phyloP scores from a whole-genome alignment of 139 green algal genomes.

The Dunaliella primolecta region DNA sequence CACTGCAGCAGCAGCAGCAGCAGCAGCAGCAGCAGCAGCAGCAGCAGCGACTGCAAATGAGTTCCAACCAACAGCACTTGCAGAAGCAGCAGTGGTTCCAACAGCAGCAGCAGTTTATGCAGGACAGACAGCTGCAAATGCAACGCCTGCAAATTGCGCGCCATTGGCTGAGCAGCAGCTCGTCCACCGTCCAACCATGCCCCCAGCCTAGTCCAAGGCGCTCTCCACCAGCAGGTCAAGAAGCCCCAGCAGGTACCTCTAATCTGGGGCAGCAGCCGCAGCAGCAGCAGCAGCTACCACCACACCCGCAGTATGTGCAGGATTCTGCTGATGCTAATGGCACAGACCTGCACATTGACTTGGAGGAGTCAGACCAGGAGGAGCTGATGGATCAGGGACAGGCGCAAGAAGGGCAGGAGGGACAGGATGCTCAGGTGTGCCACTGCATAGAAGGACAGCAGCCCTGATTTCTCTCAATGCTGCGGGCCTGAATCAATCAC shows the following conservation, averaged over 20 bases:
- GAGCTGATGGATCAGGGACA: neutral
- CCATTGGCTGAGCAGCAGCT: neutral
- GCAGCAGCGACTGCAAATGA: slow-evolving; percentile 10
- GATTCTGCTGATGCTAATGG: neutral
- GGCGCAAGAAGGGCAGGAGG: neutral
- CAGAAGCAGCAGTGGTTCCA: neutral
- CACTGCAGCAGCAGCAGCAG: neutral
- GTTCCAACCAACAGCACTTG: neutral
- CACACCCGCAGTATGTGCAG: neutral
- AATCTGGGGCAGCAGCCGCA: neutral
- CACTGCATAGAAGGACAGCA: too few species aligned
- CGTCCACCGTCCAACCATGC: neutral
- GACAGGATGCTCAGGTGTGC: too few species aligned
- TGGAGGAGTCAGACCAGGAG: neutral
- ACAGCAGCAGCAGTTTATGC: neutral
- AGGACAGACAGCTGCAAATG: neutral
- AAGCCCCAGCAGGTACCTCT: neutral
- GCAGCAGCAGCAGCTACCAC: neutral
- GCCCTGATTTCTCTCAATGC: neutral
- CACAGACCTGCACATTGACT: neutral
- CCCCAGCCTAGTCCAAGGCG: neutral
- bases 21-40: slow-evolving; percentile 11
- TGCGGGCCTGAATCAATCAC: too few species aligned
- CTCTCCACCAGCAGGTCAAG: neutral
- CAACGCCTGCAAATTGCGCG: neutral